Conservation (phyloP, 1,284 basidiomycete genomes). For the Cryptococcus wingfieldii region DNA sequence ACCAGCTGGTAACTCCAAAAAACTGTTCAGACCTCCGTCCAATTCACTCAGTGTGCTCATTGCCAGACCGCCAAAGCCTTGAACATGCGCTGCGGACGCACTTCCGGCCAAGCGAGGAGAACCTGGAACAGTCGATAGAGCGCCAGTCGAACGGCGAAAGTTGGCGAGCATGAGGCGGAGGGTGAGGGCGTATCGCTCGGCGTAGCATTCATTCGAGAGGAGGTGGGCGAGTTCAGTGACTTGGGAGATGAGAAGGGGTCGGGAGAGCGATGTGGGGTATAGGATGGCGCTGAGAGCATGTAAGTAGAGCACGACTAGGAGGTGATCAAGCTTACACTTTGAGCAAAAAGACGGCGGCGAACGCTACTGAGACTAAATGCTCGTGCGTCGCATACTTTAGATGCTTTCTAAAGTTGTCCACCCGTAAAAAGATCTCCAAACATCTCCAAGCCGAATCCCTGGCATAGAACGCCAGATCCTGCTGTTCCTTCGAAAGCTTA, state of each 20-base stretch:
- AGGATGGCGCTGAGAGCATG: constrained; percentile 35
- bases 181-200: constrained; percentile 70
- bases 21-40: constrained; percentile 37
- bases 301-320: background rate
- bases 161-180: constrained; percentile 85
- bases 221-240: constrained; percentile 45
- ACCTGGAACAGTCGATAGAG: constrained; percentile 57
- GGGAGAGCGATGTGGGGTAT: constrained; percentile 37
- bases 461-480: constrained; percentile 87
- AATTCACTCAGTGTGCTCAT: constrained; percentile 14
- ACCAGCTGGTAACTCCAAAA: constrained; percentile 29
- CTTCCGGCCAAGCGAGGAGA: constrained; percentile 52
- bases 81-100: background rate
- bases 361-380: constrained; percentile 82
- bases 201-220: constrained; percentile 46
- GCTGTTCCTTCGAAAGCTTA: constrained; percentile 75
- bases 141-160: constrained; percentile 75
- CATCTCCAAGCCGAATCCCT: constrained; percentile 85
- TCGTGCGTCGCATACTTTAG: constrained; percentile 78
- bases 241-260: constrained; percentile 35
- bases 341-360: constrained; percentile 84
- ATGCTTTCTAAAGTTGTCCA: constrained; percentile 35
- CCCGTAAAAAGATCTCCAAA: constrained; percentile 52
- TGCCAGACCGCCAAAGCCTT: constrained; percentile 5
- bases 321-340: constrained; percentile 55